Base-by-base conservation (phyloP, 148 eudicot species). In the Chenopodium album region DNA sequence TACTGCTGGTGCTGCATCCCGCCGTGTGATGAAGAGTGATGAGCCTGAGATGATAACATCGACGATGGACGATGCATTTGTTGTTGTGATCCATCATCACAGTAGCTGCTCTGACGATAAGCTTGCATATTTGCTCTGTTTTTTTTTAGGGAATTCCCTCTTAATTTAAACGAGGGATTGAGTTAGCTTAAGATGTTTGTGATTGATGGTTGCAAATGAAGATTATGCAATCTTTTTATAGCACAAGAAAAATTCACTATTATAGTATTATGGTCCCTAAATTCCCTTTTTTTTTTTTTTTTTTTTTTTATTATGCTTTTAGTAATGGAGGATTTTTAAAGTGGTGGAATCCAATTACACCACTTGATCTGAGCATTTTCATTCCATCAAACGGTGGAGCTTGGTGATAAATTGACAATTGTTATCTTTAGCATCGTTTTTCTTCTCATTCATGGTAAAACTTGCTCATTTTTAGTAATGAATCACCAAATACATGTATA, bases 1-100 rank as follows among this genome's bases (percentile, higher is more conserved):
- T 31, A 56, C 29, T 65, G 72, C 63, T 20, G 81, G 32, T 50
- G 81, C 71, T 28, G 71, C 71, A 67, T 67, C 16, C 62, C 62
- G 62, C 62, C 62, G 44, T 41, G 44, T 56, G 4, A 28, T 37
- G 75, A 2, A 37, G 75, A 71, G 19, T 71, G 75, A 44, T 41
- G 52, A 19, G 14, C 32, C 17, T 71, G 75, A 22, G 48, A 14
- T 20, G 26, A 22, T 9, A n/a, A 1, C 16, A 28, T 2, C 32
- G 72, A 71, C 20, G 75, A 71, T 71, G 52, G 32, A 1, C 52
- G 22, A 70, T 70, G 41, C 75, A 71, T 20, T 41, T 71, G 48
- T 37, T 71, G 48, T 22, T 71, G 75, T 7, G 75, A 71, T 19
- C 75, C 75, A 37, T 20, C 29, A 6, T 71, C 50, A 26, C 75